Conservation (phyloP, 2,329 filamentous ascomycete genomes). For the Teratosphaeria pseudoeucalypti region DNA sequence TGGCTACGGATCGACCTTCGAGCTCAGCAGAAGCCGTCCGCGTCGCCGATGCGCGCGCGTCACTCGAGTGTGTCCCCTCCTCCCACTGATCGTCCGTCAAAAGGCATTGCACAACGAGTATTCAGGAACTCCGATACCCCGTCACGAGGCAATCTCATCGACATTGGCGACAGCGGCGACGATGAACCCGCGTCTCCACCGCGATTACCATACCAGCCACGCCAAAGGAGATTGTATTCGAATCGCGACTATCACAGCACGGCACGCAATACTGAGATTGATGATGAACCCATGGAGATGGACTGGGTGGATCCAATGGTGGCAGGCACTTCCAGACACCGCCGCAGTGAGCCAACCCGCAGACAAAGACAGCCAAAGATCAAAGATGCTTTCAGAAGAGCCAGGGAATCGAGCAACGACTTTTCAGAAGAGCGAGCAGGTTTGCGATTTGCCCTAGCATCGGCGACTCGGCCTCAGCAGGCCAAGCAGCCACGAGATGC, state of each 20-base stretch:
- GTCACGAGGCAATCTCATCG: slow-evolving; percentile 7
- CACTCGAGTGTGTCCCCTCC: slow-evolving; percentile 9
- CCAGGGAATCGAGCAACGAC: slow-evolving; percentile 1
- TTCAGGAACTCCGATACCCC: slow-evolving; percentile 1
- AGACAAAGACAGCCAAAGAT: slow-evolving; percentile 30
- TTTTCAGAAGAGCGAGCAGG: slow-evolving; percentile 14
- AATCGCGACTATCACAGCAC: slow-evolving; percentile 2
- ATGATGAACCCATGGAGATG: slow-evolving; percentile 34
- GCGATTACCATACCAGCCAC: background rate
- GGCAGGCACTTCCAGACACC: slow-evolving; percentile 11
- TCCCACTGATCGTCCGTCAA: slow-evolving; percentile 11
- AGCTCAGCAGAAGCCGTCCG: slow-evolving; percentile 9
- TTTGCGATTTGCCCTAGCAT: background rate
- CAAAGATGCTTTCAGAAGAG: slow-evolving; percentile 22
- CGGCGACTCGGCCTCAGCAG: background rate
- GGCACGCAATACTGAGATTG: slow-evolving; percentile 7
- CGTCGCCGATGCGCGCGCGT: background rate
- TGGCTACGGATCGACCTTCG: slow-evolving; percentile 39
- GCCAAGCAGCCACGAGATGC: background rate
- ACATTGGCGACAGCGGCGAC: slow-evolving; percentile 29
- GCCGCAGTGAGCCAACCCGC: slow-evolving; percentile 7
- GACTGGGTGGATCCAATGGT: slow-evolving; percentile 35
- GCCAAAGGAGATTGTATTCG: slow-evolving; percentile 7
- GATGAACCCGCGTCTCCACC: slow-evolving; percentile 1
- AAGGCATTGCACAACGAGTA: slow-evolving; percentile 18